Conservation (phyloP, 2,329 filamentous ascomycete species). For the Aureobasidium uvarum region DNA sequence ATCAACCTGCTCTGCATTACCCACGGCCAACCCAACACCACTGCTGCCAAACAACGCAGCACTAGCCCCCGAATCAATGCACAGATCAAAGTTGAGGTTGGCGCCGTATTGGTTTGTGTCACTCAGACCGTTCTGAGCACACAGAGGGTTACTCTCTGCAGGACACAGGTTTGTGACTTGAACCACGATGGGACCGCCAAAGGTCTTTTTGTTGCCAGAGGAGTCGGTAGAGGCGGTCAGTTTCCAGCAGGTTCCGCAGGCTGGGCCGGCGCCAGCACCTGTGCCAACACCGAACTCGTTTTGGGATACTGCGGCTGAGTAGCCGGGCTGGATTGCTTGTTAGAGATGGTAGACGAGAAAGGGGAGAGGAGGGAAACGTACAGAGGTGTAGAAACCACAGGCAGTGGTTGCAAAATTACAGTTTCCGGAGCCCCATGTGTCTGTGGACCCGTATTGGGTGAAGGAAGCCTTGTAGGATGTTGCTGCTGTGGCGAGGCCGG, state of each 20-base stretch:
- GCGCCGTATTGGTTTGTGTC: constrained; percentile 43
- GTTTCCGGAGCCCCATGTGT: constrained; percentile 38
- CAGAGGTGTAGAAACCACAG: constrained; percentile 39
- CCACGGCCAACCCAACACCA: constrained; percentile 38
- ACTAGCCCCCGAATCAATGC: constrained; percentile 42
- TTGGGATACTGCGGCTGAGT: constrained; percentile 42
- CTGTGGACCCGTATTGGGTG: constrained; percentile 40
- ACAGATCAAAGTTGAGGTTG: constrained; percentile 46
- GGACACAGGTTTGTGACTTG: constrained; percentile 46
- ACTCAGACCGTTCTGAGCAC: constrained; percentile 37
- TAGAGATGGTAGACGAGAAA: neutral
- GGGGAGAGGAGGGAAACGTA: neutral
- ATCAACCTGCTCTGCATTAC: constrained; percentile 37
- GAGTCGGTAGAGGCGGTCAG: constrained; percentile 40
- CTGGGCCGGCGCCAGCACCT: constrained; percentile 41
- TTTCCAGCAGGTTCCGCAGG: constrained; percentile 44
- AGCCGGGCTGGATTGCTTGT: constrained; percentile 33
- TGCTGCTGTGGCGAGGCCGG: constrained; percentile 16
- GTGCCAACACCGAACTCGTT: constrained; percentile 43
- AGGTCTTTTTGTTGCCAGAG: constrained; percentile 33
- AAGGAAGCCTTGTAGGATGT: constrained; percentile 35
- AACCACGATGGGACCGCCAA: constrained; percentile 37
- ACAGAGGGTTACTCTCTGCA: constrained; percentile 41
- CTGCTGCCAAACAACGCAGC: constrained; percentile 40
- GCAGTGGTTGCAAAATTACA: constrained; percentile 43